Evolutionary conservation across 257 asterid species (phyloP), one percentile per base, ranked within the genome.

Genomic region (Linderniella brevidens): DNA sequence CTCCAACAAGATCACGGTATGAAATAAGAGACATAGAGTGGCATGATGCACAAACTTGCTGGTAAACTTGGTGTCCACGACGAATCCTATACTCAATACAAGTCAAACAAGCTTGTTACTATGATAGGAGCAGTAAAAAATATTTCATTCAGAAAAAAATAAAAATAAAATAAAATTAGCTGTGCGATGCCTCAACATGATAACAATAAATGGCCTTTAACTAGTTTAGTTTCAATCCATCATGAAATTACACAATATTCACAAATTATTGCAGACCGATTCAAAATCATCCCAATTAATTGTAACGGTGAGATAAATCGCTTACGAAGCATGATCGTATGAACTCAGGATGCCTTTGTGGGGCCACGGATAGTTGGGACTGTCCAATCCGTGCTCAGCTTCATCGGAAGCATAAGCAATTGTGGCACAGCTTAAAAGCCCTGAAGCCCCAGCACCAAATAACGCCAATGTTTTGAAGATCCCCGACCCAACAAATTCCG

Each of bases 1-100:
- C 92, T 54, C 86, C 92, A 64, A 81, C 92, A 46, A 78, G 80
- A 65, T 81, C 93, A 46, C 93, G 90, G 50, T 72, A 80, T 4
- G 76, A 80, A 17, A 80, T 54, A 14, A 80, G 70, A n/a, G 88
- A 74, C 88, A 82, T 78, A 12, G 83, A 78, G 68, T 82, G 93
- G 70, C 92, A 82, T 17, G 92, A 75, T 8, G 93, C 83, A 49
- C 92, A 78, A 44, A 78, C 86, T 73, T 82, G 86, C 67, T 72
- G 80, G 66, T 70, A 81, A 37, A 76, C 86, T 64, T 76, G 75
- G 64, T 73, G 82, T 5, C 86, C 92, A 19, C 92, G 73, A n/a
- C 92, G 92, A 48, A 80, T 73, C 64, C 92, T 81, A 74, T 10
- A 48, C 43, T 35, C 20, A 39, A 46, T 47, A 37, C 1, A 52